phyloP scores from a whole-genome alignment of 352 stramenopile species.

The Phytophthora ramorum region DNA sequence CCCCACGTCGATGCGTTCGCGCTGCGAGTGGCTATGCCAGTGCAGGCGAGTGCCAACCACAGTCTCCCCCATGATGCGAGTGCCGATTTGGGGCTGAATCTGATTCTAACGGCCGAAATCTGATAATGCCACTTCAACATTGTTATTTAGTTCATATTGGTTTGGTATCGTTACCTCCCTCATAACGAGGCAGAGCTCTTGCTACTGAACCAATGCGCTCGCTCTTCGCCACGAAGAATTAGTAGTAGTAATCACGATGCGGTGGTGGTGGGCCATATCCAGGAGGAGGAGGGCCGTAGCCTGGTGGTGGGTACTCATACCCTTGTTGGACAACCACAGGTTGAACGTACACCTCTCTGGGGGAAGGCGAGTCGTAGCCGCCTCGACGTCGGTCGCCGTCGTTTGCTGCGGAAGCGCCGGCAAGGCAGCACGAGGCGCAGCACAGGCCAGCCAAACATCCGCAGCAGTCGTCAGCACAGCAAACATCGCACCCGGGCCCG shows the following conservation, averaged over 20 bases:
- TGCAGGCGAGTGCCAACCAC: slow-evolving; percentile 73
- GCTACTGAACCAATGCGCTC: background rate
- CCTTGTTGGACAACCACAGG: slow-evolving; percentile 29
- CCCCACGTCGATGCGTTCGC: slow-evolving; percentile 48
- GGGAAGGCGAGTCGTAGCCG: slow-evolving; percentile 27
- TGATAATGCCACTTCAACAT: slow-evolving; percentile 24
- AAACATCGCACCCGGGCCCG: slow-evolving; percentile 14
- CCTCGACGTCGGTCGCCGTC: slow-evolving; percentile 13
- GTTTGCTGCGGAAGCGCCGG: slow-evolving; percentile 22
- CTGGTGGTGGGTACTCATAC: slow-evolving; percentile 2
- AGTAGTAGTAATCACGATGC: slow-evolving; percentile 28
- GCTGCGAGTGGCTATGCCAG: slow-evolving; percentile 70
- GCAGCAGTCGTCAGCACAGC: slow-evolving; percentile 33
- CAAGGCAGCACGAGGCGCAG: slow-evolving; percentile 37
- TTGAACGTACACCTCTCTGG: slow-evolving; percentile 33
- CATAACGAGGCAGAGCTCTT: background rate
- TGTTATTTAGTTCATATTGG: background rate
- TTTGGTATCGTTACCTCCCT: background rate
- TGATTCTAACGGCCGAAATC: background rate
- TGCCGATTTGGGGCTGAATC: slow-evolving; percentile 10
- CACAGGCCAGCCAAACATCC: slow-evolving; percentile 31
- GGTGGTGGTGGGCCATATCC: slow-evolving; percentile 19
- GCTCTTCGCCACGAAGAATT: background rate
- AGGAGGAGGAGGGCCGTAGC: slow-evolving; percentile 19
- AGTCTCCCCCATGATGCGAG: slow-evolving; percentile 15